A percentile compares a stretch with the other conserved stretches of the same genome.
Conservation (phyloP, 2,329 filamentous ascomycete species). For the Dothiorella sarmentorum region DNA sequence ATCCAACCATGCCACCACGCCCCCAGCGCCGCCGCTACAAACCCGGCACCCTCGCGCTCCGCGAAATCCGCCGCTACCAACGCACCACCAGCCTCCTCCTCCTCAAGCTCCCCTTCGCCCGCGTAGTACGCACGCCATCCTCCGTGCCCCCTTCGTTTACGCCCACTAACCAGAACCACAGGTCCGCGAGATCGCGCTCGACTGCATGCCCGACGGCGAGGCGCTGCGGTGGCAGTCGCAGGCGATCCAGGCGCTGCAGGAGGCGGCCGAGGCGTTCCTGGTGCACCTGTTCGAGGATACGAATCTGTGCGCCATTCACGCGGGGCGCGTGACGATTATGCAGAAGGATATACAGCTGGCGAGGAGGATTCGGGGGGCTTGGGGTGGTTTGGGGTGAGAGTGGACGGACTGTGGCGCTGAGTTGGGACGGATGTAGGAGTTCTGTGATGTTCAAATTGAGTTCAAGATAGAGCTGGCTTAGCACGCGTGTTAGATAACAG, state of each 20-base stretch:
- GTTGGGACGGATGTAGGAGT: no score
- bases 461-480: no score
- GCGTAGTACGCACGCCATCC: conserved; percentile 58
- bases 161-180: conserved; percentile 18
- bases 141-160: background rate
- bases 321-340: conserved; percentile 98
- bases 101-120: conserved; percentile 96
- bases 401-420: no score
- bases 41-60: conserved; percentile 83
- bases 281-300: conserved; percentile 98
- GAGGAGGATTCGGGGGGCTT: conserved; percentile 82
- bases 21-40: conserved; percentile 45
- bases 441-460: no score
- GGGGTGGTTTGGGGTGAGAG: conserved; percentile 38
- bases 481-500: no score
- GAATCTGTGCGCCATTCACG: conserved; percentile 97
- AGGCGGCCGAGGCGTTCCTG: conserved; percentile 98
- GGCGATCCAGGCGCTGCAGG: conserved; percentile 94
- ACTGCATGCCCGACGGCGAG: conserved; percentile 71
- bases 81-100: conserved; percentile 95
- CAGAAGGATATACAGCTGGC: conserved; percentile 97
- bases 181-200: conserved; percentile 78
- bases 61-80: conserved; percentile 98
- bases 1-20: no score
- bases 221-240: conserved; percentile 97